These are phyloP conservation scores for Scheffersomyces insectosa DNA, from an alignment of 1,139 yeast species.

Conservation along the genomic window DNA sequence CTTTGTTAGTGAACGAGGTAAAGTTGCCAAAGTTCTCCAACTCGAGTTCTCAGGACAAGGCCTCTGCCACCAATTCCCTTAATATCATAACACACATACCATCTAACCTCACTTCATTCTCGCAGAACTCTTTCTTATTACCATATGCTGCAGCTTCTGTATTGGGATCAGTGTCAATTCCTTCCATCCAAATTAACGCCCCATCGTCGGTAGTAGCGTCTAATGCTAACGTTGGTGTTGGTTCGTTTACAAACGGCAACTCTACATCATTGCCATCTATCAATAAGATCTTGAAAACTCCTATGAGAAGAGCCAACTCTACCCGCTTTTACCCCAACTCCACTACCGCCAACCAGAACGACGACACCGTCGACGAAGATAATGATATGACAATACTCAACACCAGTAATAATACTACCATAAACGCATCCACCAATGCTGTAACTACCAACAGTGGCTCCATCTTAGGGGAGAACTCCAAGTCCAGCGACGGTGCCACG, in stretches of 20 bases:
- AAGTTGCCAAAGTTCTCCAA: constrained; percentile 10
- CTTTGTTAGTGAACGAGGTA: constrained; percentile 8
- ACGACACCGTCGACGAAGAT: constrained; percentile 43
- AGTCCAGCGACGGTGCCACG: constrained; percentile 7
- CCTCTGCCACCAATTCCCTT: constrained; percentile 8
- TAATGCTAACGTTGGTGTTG: not conserved
- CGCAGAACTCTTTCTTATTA: constrained; percentile 5
- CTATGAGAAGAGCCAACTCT: constrained; percentile 37
- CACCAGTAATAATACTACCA: constrained; percentile 16
- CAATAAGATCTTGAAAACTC: constrained; percentile 47
- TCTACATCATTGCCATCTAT: constrained; percentile 36
- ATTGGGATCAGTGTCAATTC: not conserved
- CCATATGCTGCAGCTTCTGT: constrained; percentile 8
- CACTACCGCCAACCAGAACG: constrained; percentile 18
- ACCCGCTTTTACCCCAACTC: constrained; percentile 18
- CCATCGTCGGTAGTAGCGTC: not conserved
- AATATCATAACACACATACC: not conserved
- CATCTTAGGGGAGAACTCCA: not conserved
- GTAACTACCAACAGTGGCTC: constrained; percentile 5
- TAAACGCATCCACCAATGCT: constrained; percentile 10
- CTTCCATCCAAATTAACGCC: constrained; percentile 1
- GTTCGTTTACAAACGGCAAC: not conserved
- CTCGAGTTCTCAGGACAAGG: not conserved
- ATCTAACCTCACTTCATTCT: not conserved
- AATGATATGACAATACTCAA: constrained; percentile 21